Evolutionary conservation across 2,329 filamentous ascomycete genomes (phyloP), one percentile per base, ranked within the genome.

Genomic region (Elsinoe batatas): DNA sequence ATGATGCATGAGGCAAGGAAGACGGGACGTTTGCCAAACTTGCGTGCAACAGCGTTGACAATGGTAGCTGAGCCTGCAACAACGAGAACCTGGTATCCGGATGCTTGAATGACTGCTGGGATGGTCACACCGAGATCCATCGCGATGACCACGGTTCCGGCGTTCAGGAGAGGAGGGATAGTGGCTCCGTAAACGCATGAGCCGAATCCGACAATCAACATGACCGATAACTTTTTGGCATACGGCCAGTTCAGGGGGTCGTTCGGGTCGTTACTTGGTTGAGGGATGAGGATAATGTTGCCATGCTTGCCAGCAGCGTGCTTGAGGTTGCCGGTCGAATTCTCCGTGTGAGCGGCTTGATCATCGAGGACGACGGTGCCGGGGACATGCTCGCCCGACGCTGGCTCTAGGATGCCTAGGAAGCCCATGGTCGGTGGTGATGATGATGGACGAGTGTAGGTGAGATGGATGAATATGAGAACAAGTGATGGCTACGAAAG

Each of bases 231-330:
- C 59, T 71, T 71, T 62, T 68, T 68, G 17, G 51, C 20, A 13
- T 42, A 35, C 2, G 61, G 60, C 57, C 57, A 58, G 49, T 58
- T 80, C 32, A 81, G 65, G 1, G 78, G 78, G 57, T 80, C 78
- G 36, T 79, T 74, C 2, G 76, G 73, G 58, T 80, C 74, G 32
- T 56, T 64, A 0, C 74, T 76, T 1, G 78, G 78, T 0, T 70
- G 69, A 1, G 78, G 78, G 8, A 79, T 70, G 11, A 80, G 66
- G 15, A 80, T 74, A 53, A 78, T 75, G 3, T 56, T 58, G 20
- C 47, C 47, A 26, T 35, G 17, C 42, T 35, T 55, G 30, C 57
- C 57, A 17, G 35, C 51, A 6, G 53, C 57, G 56, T 58, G 57
- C 37, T 54, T 50, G 12, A 58, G 54, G 17, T 43, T 50, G 13